These are phyloP conservation scores for Teratosphaeria destructans DNA, from an alignment of 2,329 filamentous ascomycete species.

Conservation along the genomic window DNA sequence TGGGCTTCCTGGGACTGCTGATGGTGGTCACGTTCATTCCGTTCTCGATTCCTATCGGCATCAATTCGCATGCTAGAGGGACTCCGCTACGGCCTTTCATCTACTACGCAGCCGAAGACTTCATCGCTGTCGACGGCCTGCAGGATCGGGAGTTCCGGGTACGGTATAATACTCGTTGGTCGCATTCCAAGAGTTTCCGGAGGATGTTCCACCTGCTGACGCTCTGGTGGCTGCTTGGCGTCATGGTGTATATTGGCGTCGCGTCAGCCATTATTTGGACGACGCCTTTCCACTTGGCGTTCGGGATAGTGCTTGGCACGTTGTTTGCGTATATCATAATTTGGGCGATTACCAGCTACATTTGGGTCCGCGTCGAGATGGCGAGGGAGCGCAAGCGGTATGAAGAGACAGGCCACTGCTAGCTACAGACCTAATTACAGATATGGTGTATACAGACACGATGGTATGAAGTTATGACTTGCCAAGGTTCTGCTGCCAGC, in stretches of 20 bases:
- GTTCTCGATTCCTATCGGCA: constrained; percentile 22
- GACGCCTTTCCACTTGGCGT: constrained; percentile 21
- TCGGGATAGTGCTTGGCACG: constrained; percentile 19
- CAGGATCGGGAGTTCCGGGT: constrained; percentile 23
- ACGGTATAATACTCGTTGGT: constrained; percentile 24
- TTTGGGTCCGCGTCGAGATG: constrained; percentile 21
- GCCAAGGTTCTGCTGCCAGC: background rate
- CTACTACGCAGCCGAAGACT: constrained; percentile 25
- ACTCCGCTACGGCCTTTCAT: constrained; percentile 20
- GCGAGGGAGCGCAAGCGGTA: constrained; percentile 18
- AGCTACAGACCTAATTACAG: background rate
- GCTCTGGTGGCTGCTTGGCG: constrained; percentile 21
- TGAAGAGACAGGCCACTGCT: constrained; percentile 9
- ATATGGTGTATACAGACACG: background rate
- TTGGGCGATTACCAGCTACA: constrained; percentile 14
- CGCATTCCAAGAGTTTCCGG: constrained; percentile 19
- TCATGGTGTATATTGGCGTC: constrained; percentile 19
- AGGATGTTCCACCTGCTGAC: constrained; percentile 21
- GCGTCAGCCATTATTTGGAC: constrained; percentile 24
- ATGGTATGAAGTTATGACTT: background rate
- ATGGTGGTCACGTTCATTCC: constrained; percentile 22
- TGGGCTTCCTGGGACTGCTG: constrained; percentile 20
- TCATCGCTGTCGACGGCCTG: constrained; percentile 23
- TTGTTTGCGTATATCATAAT: constrained; percentile 20
- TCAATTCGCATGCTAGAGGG: constrained; percentile 23